Evolutionary conservation across 495 filamentous ascomycete genomes (phyloP).

Genomic region (Podospora pseudoanserina): DNA sequence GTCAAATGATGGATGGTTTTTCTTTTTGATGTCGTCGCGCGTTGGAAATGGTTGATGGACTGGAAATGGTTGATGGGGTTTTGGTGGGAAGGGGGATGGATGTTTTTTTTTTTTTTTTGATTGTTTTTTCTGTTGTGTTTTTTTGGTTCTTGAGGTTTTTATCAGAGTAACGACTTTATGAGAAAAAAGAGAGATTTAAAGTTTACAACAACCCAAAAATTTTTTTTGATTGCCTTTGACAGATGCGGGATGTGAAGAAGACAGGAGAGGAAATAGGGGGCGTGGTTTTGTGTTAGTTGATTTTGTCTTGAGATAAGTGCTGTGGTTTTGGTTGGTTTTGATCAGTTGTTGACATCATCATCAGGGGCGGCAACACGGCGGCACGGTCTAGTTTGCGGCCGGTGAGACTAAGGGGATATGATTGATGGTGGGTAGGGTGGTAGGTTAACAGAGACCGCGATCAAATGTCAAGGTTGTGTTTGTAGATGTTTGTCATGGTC

Average conservation of each 20-base stretch:
- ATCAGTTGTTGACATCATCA: neutral
- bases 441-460: no score
- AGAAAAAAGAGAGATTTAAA: neutral
- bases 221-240: neutral
- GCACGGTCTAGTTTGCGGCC: neutral
- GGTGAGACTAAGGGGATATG: neutral
- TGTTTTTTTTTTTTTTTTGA: no score
- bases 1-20: neutral
- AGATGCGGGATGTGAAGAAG: neutral
- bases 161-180: constrained; percentile 15
- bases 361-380: no score
- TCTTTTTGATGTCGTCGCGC: neutral
- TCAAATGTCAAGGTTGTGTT: neutral
- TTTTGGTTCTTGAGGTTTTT: constrained; percentile 13
- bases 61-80: neutral
- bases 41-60: neutral
- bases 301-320: neutral
- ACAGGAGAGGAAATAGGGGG: no score
- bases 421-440: no score
- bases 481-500: neutral
- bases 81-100: no score
- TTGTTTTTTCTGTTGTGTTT: neutral
- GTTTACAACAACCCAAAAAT: neutral
- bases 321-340: neutral
- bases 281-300: neutral